Conservation (phyloP, 805 yeast species). For the Candida takata region DNA sequence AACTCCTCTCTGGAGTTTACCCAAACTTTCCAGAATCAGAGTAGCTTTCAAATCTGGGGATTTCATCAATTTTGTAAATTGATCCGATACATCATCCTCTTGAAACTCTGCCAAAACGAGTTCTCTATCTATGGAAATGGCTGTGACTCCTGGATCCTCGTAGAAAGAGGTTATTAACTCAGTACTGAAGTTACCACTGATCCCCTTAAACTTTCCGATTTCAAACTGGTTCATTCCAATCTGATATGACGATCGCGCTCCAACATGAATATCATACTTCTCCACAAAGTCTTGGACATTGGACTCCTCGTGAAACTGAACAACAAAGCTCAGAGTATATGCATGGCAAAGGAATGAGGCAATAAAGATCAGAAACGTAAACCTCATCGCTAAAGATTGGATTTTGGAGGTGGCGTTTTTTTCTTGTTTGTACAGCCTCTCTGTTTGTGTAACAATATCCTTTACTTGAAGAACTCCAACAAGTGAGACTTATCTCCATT, state of each 20-base stretch:
- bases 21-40: conserved; percentile 31
- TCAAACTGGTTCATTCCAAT: conserved; percentile 18
- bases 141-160: conserved; percentile 29
- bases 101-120: conserved; percentile 32
- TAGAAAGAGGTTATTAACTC: conserved; percentile 26
- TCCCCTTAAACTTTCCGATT: conserved; percentile 28
- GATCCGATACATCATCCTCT: conserved; percentile 35
- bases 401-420: background rate
- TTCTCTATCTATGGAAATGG: conserved; percentile 31
- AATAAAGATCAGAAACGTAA: background rate
- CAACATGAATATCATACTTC: conserved; percentile 11
- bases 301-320: conserved; percentile 22
- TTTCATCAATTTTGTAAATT: conserved; percentile 36
- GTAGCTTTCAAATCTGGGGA: conserved; percentile 18
- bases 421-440: no score
- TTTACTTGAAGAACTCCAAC: no score
- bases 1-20: conserved; percentile 35
- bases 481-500: background rate
- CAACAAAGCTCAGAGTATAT: conserved; percentile 15
- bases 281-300: conserved; percentile 14
- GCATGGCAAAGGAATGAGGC: background rate
- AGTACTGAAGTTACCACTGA: conserved; percentile 30
- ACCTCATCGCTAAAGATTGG: background rate
- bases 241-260: conserved; percentile 10
- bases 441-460: no score